A percentile compares a stretch with the other conserved stretches of the same genome.
These are phyloP conservation scores for Sporothrix euskadiensis DNA, from an alignment of 2,329 filamentous ascomycete species.

Conservation along the genomic window DNA sequence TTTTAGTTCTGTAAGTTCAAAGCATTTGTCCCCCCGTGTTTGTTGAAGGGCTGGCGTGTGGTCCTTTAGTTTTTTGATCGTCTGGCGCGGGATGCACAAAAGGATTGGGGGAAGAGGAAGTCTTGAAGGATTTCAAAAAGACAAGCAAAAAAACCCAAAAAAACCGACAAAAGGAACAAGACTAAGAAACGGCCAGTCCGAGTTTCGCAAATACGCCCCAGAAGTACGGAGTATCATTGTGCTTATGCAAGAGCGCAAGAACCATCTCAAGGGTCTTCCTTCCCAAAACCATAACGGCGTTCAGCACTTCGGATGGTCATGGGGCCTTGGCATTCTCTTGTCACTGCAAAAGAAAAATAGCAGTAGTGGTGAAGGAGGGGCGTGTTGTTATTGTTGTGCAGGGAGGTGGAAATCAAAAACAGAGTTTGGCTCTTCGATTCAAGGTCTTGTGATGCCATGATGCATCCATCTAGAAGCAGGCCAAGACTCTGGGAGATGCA, in stretches of 20 bases:
- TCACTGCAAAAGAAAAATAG: neutral
- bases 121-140: neutral
- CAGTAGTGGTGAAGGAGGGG: neutral
- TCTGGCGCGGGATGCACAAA: constrained; percentile 3
- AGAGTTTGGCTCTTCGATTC: neutral
- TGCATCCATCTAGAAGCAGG: neutral
- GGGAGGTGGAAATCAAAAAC: neutral
- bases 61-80: neutral
- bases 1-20: neutral
- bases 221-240: neutral
- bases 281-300: neutral
- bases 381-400: neutral
- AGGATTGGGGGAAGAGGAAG: neutral
- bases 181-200: neutral
- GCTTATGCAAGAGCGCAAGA: neutral
- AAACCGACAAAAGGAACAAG: neutral
- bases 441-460: neutral
- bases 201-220: neutral
- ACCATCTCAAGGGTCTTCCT: neutral
- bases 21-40: neutral
- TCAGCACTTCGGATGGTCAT: neutral
- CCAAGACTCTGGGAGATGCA: neutral
- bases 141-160: neutral
- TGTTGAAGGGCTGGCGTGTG: neutral
- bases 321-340: neutral